Base-by-base conservation (phyloP, 2,329 filamentous ascomycete genomes). In the Chaetomiaceae sp. region DNA sequence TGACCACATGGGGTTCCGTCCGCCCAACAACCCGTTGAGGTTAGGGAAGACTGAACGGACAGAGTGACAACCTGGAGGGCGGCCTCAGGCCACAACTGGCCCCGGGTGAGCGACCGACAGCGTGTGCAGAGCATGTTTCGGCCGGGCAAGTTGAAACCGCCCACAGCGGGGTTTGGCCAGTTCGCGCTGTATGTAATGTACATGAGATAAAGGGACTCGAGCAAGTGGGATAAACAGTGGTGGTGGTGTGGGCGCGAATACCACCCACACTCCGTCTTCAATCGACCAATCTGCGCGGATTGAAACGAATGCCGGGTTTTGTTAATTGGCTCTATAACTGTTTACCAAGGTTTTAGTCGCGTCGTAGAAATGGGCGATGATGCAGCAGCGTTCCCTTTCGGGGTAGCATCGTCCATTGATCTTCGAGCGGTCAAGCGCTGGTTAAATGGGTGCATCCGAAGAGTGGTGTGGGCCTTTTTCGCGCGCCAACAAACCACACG, bases 321-420 rank as follows among this genome's bases (percentile, higher is more conserved):
- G 38, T 40, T 47, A 19, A 51, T 51, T 55, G 53, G 48, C 47
- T 44, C 38, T 51, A 41, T n/a, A n/a, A n/a, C n/a, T n/a, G n/a
- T n/a, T n/a, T n/a, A n/a, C n/a, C n/a, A n/a, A n/a, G n/a, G n/a
- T 24, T 24, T 24, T 24, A 6, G 22, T 24, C 9, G 9, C 22
- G 9, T 9, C 5, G 22, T 39, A 14, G 20, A 44, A 48, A 49
- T 42, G 46, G 46, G 36, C 29, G 27, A 45, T 44, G 48, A 45
- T 45, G 48, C 47, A 44, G 40, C 17, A 18, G 10, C 27, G 39
- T 44, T 43, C 37, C 44, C 24, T 47, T n/a, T 7, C 12, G 15
- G 27, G 29, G 26, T 17, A 34, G 38, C 38, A 44, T 45, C 26
- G 17, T 34, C 45, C 32, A 48, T 38, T 42, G 40, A 38, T 47